A percentile compares a stretch with the other conserved stretches of the same genome.
Conservation (phyloP, 768 basidiomycete genomes). For the Mycena haematopus region DNA sequence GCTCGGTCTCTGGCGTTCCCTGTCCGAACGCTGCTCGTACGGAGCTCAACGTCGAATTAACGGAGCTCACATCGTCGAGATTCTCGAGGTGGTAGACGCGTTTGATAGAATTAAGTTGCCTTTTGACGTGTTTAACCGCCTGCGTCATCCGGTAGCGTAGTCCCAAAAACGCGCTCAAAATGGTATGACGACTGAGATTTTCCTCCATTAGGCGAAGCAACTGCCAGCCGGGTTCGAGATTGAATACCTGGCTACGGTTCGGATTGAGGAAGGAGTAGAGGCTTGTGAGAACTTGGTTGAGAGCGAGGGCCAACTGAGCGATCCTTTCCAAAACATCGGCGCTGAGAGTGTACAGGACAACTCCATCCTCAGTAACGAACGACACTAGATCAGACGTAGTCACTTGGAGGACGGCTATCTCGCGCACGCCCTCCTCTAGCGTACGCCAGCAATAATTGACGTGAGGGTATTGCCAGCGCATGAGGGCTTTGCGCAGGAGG, state of each 20-base stretch:
- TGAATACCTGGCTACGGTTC: not conserved
- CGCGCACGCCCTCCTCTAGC: not conserved
- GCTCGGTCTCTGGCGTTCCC: not conserved
- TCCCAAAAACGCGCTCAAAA: too few relatives aligned
- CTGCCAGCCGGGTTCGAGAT: not conserved
- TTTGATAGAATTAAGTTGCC: not conserved
- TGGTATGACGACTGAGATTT: not conserved
- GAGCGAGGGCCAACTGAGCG: not conserved
- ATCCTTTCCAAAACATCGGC: not conserved
- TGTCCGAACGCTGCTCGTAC: not conserved
- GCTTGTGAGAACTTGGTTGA: not conserved
- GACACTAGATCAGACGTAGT: too few relatives aligned
- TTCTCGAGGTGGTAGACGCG: not conserved
- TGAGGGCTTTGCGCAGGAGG: constrained; percentile 1
- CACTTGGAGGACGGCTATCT: not conserved
- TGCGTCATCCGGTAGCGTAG: not conserved
- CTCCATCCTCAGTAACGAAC: too few relatives aligned
- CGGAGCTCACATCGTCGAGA: not conserved
- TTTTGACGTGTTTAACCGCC: not conserved
- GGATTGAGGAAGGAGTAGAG: not conserved
- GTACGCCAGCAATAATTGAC: not conserved
- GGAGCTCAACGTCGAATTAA: constrained; percentile 6
- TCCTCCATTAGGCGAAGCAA: constrained; percentile 3
- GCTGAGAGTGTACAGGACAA: not conserved
- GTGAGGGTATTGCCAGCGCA: constrained; percentile 2